Evolutionary conservation across 768 basidiomycete species (phyloP).

Genomic region (Lactifluus subvellereus): DNA sequence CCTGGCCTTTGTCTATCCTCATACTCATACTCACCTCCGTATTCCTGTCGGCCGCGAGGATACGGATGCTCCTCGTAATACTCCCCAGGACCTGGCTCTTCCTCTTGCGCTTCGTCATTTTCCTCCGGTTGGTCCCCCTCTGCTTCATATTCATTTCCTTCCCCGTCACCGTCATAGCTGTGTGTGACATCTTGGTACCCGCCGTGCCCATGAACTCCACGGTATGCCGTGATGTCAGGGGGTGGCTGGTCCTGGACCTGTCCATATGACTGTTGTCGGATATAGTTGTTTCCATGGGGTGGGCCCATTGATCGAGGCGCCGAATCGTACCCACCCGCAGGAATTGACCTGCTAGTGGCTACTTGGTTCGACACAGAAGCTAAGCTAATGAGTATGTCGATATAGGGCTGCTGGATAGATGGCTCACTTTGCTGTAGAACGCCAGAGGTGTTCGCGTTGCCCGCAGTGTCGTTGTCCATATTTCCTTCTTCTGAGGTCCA

Average conservation of each 20-base stretch:
- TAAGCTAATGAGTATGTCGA: neutral
- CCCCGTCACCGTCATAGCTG: neutral
- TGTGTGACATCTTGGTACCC: neutral
- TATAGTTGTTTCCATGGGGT: neutral
- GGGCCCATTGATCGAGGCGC: neutral
- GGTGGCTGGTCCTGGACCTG: neutral
- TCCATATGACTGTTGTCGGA: neutral
- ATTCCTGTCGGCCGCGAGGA: neutral
- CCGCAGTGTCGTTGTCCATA: no score
- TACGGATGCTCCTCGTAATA: neutral
- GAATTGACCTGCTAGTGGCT: neutral
- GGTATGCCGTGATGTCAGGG: neutral
- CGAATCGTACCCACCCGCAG: neutral
- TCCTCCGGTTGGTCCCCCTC: neutral
- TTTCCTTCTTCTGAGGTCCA: slow-evolving; percentile 14
- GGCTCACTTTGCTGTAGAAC: neutral
- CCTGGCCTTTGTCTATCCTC: neutral
- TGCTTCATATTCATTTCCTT: neutral
- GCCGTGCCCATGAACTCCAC: neutral
- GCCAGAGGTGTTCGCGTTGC: neutral
- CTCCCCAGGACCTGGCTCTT: neutral
- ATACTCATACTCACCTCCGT: neutral
- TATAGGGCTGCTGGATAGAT: no score
- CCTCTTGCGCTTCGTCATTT: neutral
- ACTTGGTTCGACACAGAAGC: neutral